Evolutionary conservation across 257 asterid genomes (phyloP).

Genomic region (Jacaranda mimosifolia): DNA sequence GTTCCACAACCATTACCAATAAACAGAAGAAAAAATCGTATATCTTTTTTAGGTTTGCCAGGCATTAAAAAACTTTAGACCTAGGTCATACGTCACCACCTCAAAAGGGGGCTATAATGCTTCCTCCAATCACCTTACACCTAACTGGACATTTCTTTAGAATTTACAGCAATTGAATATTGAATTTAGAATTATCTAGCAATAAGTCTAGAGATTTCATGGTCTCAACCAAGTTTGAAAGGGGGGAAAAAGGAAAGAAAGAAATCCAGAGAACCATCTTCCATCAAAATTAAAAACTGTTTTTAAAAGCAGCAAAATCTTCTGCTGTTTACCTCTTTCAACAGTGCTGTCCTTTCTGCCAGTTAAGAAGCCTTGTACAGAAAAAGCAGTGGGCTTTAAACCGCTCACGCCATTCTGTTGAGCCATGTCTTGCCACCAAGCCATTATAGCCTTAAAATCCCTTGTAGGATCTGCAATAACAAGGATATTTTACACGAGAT

Average conservation of each 20-base stretch:
- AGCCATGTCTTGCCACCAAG: constrained; percentile 99
- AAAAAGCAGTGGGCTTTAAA: constrained; percentile 42
- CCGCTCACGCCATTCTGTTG: constrained; percentile 74
- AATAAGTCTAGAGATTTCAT: neutral
- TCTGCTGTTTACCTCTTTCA: constrained; percentile 64
- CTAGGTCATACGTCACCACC: neutral
- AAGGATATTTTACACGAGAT: constrained; percentile 24
- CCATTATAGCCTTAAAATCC: constrained; percentile 85
- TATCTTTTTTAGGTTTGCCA: neutral
- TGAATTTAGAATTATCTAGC: constrained; percentile 1
- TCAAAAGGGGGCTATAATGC: neutral
- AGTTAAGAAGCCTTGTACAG: constrained; percentile 42
- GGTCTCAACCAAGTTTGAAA: constrained; percentile 11
- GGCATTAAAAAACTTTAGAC: neutral
- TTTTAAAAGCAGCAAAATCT: constrained; percentile 27
- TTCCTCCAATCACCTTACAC: constrained; percentile 21
- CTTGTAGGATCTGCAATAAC: constrained; percentile 64
- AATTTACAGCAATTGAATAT: neutral
- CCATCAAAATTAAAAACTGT: neutral
- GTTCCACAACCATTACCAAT: constrained; percentile 6
- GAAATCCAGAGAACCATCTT: neutral
- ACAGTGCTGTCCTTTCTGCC: constrained; percentile 47
- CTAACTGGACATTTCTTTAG: constrained; percentile 1
- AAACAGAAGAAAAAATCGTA: neutral
- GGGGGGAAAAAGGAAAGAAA: neutral